phyloP scores from a whole-genome alignment of 2,329 filamentous ascomycete genomes.

The Fusarium multiceps region DNA sequence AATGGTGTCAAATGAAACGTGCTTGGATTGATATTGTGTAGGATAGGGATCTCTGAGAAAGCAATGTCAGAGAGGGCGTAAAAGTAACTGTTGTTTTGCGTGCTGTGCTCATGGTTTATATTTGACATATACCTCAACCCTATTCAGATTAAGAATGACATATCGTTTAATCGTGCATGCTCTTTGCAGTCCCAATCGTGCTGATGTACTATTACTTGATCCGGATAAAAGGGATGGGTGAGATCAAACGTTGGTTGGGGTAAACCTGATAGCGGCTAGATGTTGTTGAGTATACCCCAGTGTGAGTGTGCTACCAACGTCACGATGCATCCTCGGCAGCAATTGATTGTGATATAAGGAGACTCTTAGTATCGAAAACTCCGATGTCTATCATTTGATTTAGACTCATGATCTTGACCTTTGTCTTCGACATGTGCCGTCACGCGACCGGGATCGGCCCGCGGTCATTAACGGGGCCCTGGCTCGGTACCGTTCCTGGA shows the following conservation, averaged over 20 bases:
- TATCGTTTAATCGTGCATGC: neutral
- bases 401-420: constrained; percentile 2
- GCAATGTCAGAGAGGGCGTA: neutral
- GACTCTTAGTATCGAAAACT: neutral
- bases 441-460: constrained; percentile 41
- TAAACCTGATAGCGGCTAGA: constrained; percentile 22
- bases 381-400: constrained; percentile 2
- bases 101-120: neutral
- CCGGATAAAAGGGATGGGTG: constrained; percentile 26
- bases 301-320: constrained; percentile 30
- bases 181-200: neutral
- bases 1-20: constrained; percentile 15
- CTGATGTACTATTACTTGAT: neutral
- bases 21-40: no score
- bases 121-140: neutral
- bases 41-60: neutral
- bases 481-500: constrained; percentile 40
- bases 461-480: constrained; percentile 30
- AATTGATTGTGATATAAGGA: constrained; percentile 1
- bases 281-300: constrained; percentile 41
- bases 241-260: constrained; percentile 37
- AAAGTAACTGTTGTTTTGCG: neutral
- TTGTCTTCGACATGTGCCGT: constrained; percentile 29
- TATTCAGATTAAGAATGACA: neutral
- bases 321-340: constrained; percentile 30